These are phyloP conservation scores for Scleroderma bovista DNA, from an alignment of 768 basidiomycete genomes.

Conservation along the genomic window DNA sequence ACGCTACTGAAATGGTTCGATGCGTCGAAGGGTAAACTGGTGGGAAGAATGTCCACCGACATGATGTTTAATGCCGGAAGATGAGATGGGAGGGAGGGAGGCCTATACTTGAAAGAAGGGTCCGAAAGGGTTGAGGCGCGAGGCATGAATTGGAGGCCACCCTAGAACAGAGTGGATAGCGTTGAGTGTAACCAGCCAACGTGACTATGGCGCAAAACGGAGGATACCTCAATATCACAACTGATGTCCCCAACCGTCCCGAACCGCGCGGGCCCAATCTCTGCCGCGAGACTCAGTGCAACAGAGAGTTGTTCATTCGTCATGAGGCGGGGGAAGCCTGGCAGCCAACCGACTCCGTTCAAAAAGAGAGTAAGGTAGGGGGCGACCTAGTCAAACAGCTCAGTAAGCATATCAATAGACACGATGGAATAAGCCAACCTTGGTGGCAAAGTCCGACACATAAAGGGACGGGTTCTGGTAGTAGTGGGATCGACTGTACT, in stretches of 20 bases:
- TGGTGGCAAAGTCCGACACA: constrained; percentile 60
- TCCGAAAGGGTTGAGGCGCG: constrained; percentile 71
- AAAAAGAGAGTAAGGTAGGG: constrained; percentile 82
- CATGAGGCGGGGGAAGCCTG: constrained; percentile 75
- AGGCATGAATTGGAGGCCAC: constrained; percentile 80
- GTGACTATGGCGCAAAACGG: neutral
- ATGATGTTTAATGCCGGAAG: constrained; percentile 70
- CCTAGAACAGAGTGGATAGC: constrained; percentile 35
- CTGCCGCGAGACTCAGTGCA: constrained; percentile 44
- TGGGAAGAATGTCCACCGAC: constrained; percentile 88
- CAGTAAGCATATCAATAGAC: neutral
- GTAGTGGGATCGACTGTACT: constrained; percentile 64
- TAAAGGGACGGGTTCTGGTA: constrained; percentile 67
- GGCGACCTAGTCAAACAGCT: constrained; percentile 48
- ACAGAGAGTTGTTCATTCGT: constrained; percentile 53
- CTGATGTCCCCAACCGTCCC: constrained; percentile 81
- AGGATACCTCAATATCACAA: constrained; percentile 73
- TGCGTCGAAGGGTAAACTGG: constrained; percentile 78
- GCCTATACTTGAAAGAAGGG: constrained; percentile 59
- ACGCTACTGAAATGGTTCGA: constrained; percentile 68
- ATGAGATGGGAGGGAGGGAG: constrained; percentile 35
- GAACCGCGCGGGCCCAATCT: constrained; percentile 52
- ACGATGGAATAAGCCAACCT: constrained; percentile 38
- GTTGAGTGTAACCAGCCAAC: neutral
- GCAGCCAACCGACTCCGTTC: constrained; percentile 84